These are phyloP conservation scores for Misopates orontium DNA, from an alignment of 257 asterid species.

Conservation along the genomic window DNA sequence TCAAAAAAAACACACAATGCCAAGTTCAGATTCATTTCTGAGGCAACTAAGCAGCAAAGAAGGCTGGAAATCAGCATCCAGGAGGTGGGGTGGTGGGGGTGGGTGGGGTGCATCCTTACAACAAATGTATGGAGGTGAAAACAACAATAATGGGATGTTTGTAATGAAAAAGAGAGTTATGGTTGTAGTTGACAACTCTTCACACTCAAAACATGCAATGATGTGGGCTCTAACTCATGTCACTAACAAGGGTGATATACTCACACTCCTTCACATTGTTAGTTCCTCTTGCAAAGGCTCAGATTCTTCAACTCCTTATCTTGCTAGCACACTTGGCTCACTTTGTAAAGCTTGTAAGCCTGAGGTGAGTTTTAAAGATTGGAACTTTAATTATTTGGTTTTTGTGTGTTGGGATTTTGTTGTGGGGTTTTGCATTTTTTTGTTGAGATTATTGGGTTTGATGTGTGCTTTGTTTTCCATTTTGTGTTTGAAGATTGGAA, in stretches of 20 bases:
- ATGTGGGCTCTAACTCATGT: constrained; percentile 97
- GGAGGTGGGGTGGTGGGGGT: constrained; percentile 51
- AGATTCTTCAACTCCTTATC: constrained; percentile 34
- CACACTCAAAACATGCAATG: constrained; percentile 80
- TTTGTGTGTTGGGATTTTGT: neutral
- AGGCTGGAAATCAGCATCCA: constrained; percentile 64
- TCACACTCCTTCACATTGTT: constrained; percentile 72
- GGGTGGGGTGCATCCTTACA: constrained; percentile 21
- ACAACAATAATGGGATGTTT: constrained; percentile 19
- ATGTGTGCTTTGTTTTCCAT: no score
- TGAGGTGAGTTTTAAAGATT: constrained; percentile 49
- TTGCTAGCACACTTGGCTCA: constrained; percentile 72
- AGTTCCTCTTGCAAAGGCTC: constrained; percentile 43
- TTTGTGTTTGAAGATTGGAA: no score
- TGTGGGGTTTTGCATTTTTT: neutral
- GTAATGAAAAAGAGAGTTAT: constrained; percentile 69
- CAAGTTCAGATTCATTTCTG: constrained; percentile 60
- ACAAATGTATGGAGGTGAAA: constrained; percentile 30
- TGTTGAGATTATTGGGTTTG: no score
- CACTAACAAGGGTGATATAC: constrained; percentile 70
- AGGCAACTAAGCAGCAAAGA: constrained; percentile 80
- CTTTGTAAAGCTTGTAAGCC: constrained; percentile 90
- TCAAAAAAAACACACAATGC: constrained; percentile 32
- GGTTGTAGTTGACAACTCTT: constrained; percentile 84
- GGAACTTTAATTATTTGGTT: no score